These are phyloP conservation scores for Claviceps arundinis DNA, from an alignment of 2,329 filamentous ascomycete species.

Conservation along the genomic window DNA sequence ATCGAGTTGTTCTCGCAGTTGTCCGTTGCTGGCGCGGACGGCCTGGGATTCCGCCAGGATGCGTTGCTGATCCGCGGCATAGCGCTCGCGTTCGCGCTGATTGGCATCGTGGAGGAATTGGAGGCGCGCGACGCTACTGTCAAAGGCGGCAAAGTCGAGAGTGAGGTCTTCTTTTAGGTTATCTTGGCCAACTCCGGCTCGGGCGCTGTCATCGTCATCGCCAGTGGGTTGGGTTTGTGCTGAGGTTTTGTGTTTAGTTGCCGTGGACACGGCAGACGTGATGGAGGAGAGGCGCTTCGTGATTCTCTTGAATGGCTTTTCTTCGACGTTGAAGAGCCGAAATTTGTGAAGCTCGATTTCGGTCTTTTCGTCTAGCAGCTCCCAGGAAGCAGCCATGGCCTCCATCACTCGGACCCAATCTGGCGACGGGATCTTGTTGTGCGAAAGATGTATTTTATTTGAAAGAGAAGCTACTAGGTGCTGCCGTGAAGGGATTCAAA, in stretches of 20 bases:
- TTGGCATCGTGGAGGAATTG: slow-evolving; percentile 81
- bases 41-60: slow-evolving; percentile 68
- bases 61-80: slow-evolving; percentile 63
- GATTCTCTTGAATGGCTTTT: slow-evolving; percentile 81
- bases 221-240: slow-evolving; percentile 30
- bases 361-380: slow-evolving; percentile 59
- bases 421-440: background rate
- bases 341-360: slow-evolving; percentile 78
- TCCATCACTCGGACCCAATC: slow-evolving; percentile 18
- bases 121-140: slow-evolving; percentile 73
- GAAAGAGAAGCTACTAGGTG: background rate
- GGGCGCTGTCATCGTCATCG: slow-evolving; percentile 21
- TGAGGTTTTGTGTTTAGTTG: slow-evolving; percentile 10
- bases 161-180: slow-evolving; percentile 68
- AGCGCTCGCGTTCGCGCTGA: slow-evolving; percentile 67
- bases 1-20: slow-evolving; percentile 62
- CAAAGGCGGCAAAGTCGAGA: slow-evolving; percentile 79
- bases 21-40: slow-evolving; percentile 61
- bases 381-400: slow-evolving; percentile 31
- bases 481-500: no score
- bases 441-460: background rate
- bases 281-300: slow-evolving; percentile 65
- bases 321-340: slow-evolving; percentile 79
- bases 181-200: slow-evolving; percentile 23
- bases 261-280: slow-evolving; percentile 41